Base-by-base conservation (phyloP, 2,329 filamentous ascomycete genomes). In the Pseudonectria foliicola region DNA sequence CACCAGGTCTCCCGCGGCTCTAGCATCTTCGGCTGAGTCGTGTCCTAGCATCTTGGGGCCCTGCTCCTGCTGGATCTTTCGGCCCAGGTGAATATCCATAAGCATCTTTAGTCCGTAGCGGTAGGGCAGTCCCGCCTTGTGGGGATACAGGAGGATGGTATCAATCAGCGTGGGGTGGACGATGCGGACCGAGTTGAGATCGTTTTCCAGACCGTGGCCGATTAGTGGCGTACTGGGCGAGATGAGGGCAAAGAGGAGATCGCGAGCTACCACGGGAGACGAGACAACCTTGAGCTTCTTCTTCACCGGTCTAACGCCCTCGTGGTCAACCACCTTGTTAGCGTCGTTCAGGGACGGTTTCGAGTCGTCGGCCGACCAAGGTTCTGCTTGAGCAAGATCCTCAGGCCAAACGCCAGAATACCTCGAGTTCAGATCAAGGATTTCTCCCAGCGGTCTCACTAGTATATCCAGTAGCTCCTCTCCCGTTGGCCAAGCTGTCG, bases 121-220 rank as follows among this genome's bases (percentile, higher is more conserved):
- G 35, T 80, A 72, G 0, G 92, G 92, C 2, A 95, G 64, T 1
- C 88, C 87, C 12, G 67, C 68, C 11, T 70, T 77, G 53, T 94
- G 87, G 0, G 89, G 88, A 56, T 77, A 98, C 0, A 95, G 71
- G 0, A 95, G 63, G 1, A 87, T 78, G 0, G 89, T 95, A 58
- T 96, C 90, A 50, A 95, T 75, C 35, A 95, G 70, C 0, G 75
- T 83, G 0, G 84, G 85, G 50, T 96, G 92, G 29, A 95, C 80
- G 33, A 96, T 73, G 25, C 90, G 82, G 27, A 82, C 71, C 3
- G 82, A 77, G 55, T 95, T 95, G 36, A 98, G 73, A 52, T 98
- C 92, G 55, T 98, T 98, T 53, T 98, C 92, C 7, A 96, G 76
- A 1, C 87, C 89, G 57, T 98, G 92, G 0, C 92, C 92, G 30